These are phyloP conservation scores for Saturnispora silvae DNA, from an alignment of 805 yeast genomes.

Conservation along the genomic window DNA sequence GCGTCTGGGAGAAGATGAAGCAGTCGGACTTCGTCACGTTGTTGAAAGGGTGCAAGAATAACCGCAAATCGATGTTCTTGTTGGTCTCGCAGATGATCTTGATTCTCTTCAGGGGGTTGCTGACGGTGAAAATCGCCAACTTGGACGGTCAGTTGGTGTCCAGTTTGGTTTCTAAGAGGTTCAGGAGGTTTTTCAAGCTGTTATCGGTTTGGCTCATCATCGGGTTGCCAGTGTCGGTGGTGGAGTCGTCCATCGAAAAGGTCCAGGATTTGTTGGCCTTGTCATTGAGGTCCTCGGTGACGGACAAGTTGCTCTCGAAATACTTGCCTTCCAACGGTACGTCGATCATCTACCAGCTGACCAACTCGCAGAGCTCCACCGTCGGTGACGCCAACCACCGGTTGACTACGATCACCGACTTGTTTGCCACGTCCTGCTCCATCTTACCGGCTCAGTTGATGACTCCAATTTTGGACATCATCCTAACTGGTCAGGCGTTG, in stretches of 20 bases:
- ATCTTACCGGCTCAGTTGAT: constrained; percentile 72
- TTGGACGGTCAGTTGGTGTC: constrained; percentile 83
- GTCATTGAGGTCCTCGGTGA: constrained; percentile 52
- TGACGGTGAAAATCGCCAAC: constrained; percentile 75
- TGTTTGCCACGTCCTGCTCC: constrained; percentile 62
- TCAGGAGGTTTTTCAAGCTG: constrained; percentile 51
- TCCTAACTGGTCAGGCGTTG: constrained; percentile 71
- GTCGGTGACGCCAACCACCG: constrained; percentile 75
- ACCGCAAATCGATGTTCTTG: constrained; percentile 13
- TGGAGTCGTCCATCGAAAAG: constrained; percentile 59
- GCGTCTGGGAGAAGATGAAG: constrained; percentile 2
- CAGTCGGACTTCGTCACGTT: not conserved
- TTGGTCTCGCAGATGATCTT: constrained; percentile 42
- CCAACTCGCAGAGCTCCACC: constrained; percentile 30
- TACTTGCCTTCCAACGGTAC: constrained; percentile 62
- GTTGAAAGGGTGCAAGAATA: constrained; percentile 9
- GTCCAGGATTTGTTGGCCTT: constrained; percentile 48
- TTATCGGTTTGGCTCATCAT: constrained; percentile 69
- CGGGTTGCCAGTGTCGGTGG: constrained; percentile 78
- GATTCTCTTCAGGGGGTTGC: constrained; percentile 54
- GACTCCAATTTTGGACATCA: constrained; percentile 72
- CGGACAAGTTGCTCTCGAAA: constrained; percentile 51
- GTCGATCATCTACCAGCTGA: constrained; percentile 64
- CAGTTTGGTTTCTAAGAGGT: constrained; percentile 60
- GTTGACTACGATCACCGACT: constrained; percentile 68